Base-by-base conservation (phyloP, 495 filamentous ascomycete species). In the Parathielavia hyrcaniae region DNA sequence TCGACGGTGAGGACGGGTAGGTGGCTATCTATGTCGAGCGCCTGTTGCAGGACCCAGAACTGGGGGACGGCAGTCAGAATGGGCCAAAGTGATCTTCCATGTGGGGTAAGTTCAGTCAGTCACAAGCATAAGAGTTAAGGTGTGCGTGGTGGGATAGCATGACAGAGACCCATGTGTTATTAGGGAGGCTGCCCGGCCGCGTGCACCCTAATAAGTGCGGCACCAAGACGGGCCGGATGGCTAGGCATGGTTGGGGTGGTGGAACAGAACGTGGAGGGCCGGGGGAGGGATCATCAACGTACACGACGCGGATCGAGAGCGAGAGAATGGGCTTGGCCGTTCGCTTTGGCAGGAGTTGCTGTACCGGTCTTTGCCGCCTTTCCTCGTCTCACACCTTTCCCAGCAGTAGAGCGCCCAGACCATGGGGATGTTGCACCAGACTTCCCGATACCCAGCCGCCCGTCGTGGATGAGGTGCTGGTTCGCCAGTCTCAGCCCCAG, bases 121-220 rank as follows among this genome's bases (percentile, higher is more conserved):
- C 65, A 71, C 64, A 67, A 63, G 69, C 67, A 75, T 71, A 67
- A 73, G 72, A 69, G 76, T 76, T 70, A 67, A 75, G 65, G 68
- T 19, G 65, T 67, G 57, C 64, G 61, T 57, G n/a, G n/a, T 68
- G 62, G 38, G 64, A 69, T 64, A 73, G 72, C 74, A 77, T 74
- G 65, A 74, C 63, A 63, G 66, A 71, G 60, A 67, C 71, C 71
- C 67, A 73, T 71, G 67, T 63, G 64, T 61, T 71, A 30, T 64
- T 61, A 66, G 57, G 57, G 60, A 67, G 69, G 70, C 26, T 30
- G 26, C 64, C 67, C 67, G 64, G 59, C 62, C 63, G 66, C 61
- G 65, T 71, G 70, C 69, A 67, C 58, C 26, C 26, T 3, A 61
- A 66, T 58, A 63, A 61, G 66, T 57, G 69, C 67, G 71, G 67